Evolutionary conservation across 257 asterid species (phyloP), one percentile per base, ranked within the genome.

Genomic region (Craterostigma plantagineum): DNA sequence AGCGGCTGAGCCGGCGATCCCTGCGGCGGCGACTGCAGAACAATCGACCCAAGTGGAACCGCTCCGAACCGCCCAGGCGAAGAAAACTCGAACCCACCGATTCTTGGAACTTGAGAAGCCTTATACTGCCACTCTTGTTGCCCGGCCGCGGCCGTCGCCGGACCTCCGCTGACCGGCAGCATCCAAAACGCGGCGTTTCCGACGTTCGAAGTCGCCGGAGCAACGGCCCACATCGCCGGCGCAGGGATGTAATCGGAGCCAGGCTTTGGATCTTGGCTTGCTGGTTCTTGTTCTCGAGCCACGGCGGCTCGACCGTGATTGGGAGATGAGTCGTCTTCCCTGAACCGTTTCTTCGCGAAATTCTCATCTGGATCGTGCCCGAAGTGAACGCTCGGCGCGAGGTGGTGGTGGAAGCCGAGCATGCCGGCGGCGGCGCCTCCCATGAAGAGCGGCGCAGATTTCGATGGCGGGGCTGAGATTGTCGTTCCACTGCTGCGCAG

Each of bases 151-250:
- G 61, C 45, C 14, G 58, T 33, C 17, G 69, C 43, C 0, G 57
- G 36, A 2, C 69, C 65, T 0, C 83, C 82, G 0, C 70, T 54
- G 9, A 81, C 81, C 0, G 96, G 96, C 10, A 77, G 69, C 96
- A 81, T 85, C 96, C 94, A 81, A 59, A 77, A 85, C 46, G 83
- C 66, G 58, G 30, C 30, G 30, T 67, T 85, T 0, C 94, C 91
- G 0, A 72, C 85, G 51, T 71, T 84, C 4, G 82, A 64, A 3
- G 90, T 63, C 0, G 91, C 92, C 0, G 84, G 92, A 0, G 86
- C 67, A 59, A 80, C 76, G 4, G 96, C 94, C 96, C 96, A 85
- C 94, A 85, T 72, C 55, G 94, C 78, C 18, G 69, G 92, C 36
- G 67, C 92, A 1, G 79, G 81, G 64, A 81, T 63, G 70, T 51